Percentiles rank a stretch among this genome's conserved stretches.
These are phyloP conservation scores for Aspergillus japonicus DNA, from an alignment of 2,329 filamentous ascomycete species.

Conservation along the genomic window DNA sequence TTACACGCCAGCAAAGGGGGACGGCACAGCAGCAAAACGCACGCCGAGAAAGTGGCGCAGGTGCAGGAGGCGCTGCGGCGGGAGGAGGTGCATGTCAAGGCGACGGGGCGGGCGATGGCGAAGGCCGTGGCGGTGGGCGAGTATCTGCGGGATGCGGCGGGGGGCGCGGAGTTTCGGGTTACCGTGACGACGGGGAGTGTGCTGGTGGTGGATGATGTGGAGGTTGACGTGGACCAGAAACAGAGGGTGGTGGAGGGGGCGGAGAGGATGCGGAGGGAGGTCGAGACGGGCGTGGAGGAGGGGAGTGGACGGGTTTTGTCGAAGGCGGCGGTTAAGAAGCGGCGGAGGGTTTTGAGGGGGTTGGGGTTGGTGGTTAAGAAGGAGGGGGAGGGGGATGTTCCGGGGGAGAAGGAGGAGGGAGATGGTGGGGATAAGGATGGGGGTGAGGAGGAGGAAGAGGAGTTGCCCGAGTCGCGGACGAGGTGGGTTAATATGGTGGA, in stretches of 20 bases:
- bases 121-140: slow-evolving; percentile 55
- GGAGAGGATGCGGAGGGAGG: slow-evolving; percentile 22
- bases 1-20: slow-evolving; percentile 25
- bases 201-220: slow-evolving; percentile 60
- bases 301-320: neutral
- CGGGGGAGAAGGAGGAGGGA: slow-evolving; percentile 27
- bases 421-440: slow-evolving; percentile 4
- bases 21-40: slow-evolving; percentile 23
- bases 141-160: slow-evolving; percentile 52
- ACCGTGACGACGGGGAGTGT: slow-evolving; percentile 56
- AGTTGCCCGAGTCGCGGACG: slow-evolving; percentile 45
- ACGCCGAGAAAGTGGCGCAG: slow-evolving; percentile 33
- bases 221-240: slow-evolving; percentile 39
- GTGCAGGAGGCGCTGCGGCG: slow-evolving; percentile 34
- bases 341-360: neutral
- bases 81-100: slow-evolving; percentile 59
- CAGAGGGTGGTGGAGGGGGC: slow-evolving; percentile 25
- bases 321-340: neutral
- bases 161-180: slow-evolving; percentile 50
- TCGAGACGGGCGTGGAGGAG: slow-evolving; percentile 9
- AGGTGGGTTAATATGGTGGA: slow-evolving; percentile 51
- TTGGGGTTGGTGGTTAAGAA: neutral
- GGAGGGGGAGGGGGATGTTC: neutral
- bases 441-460: slow-evolving; percentile 19
- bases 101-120: slow-evolving; percentile 59